Evolutionary conservation across 768 basidiomycete species (phyloP).

Genomic region (Podaxis sp.): DNA sequence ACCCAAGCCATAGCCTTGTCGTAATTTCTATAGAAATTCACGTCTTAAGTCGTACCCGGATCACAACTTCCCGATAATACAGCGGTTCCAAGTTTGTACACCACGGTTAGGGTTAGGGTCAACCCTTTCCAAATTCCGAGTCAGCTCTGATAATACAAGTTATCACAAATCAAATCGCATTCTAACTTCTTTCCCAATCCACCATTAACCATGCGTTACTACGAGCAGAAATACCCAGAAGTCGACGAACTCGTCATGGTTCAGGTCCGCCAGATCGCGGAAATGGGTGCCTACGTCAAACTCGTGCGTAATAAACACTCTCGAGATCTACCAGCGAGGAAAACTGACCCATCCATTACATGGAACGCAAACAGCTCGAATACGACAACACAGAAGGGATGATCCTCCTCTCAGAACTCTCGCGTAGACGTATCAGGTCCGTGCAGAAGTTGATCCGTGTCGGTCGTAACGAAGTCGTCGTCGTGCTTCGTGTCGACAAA

Average conservation of each 20-base stretch:
- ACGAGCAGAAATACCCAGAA: conserved; percentile 91
- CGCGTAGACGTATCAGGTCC: conserved; percentile 90
- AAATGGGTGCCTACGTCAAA: conserved; percentile 99
- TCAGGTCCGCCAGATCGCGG: conserved; percentile 97
- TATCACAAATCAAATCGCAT: conserved; percentile 3
- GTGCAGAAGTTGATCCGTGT: conserved; percentile 98
- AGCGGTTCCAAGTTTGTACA: not conserved
- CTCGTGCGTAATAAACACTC: conserved; percentile 53
- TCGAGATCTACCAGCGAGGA: not conserved
- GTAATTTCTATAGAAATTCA: not conserved
- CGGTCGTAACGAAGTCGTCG: conserved; percentile 97
- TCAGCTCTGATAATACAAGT: conserved; percentile 4
- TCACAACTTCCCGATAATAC: not conserved
- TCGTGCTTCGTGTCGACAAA: conserved; percentile 96
- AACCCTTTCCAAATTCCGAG: not conserved
- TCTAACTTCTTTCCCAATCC: not conserved
- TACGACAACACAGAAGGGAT: conserved; percentile 99
- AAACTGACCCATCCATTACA: not conserved
- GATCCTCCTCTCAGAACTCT: conserved; percentile 98
- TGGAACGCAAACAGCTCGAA: conserved; percentile 65
- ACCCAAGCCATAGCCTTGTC: not conserved
- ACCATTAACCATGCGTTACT: conserved; percentile 74
- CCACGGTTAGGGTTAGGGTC: not conserved
- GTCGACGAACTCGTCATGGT: conserved; percentile 99
- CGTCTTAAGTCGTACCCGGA: not conserved